Evolutionary conservation across 345 rosid genomes (phyloP).

Genomic region (Draba incana): DNA sequence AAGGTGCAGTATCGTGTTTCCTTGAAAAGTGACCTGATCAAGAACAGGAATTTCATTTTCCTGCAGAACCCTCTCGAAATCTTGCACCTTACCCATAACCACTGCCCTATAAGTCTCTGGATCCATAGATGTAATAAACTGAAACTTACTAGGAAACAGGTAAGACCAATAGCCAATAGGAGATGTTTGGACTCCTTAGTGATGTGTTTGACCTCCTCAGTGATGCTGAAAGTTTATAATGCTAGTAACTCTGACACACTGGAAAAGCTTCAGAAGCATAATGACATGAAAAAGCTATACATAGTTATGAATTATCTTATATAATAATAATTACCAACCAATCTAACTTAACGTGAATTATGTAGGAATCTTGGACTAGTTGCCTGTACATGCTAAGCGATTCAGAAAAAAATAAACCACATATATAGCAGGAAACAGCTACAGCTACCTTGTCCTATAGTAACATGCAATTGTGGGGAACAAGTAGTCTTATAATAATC

Average conservation of each 20-base stretch:
- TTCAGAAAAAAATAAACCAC: constrained; percentile 2
- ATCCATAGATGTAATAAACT: constrained; percentile 20
- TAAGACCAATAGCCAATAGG: not conserved
- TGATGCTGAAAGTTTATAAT: not conserved
- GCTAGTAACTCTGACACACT: not conserved
- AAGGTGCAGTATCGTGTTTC: constrained; percentile 29
- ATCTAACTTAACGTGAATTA: too few species aligned
- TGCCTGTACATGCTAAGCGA: not conserved
- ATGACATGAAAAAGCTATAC: constrained; percentile 1
- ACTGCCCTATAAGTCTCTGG: constrained; percentile 23
- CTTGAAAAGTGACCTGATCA: constrained; percentile 35
- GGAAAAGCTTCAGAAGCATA: not conserved
- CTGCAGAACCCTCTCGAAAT: constrained; percentile 13
- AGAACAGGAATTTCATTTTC: constrained; percentile 25
- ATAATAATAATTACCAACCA: too few species aligned
- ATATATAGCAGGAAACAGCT: constrained; percentile 19
- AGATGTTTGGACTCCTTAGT: not conserved
- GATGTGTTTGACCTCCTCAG: constrained; percentile 3
- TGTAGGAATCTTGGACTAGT: too few species aligned
- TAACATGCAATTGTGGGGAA: constrained; percentile 5
- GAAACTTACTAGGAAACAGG: constrained; percentile 1
- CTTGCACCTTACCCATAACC: constrained; percentile 34
- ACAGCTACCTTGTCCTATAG: constrained; percentile 10
- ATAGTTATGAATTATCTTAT: too few species aligned
- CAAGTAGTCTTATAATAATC: constrained; percentile 14